Evolutionary conservation across 306 rosid genomes (phyloP), one percentile per base, ranked within the genome.

Genomic region (Sechiopsis laciniata): DNA sequence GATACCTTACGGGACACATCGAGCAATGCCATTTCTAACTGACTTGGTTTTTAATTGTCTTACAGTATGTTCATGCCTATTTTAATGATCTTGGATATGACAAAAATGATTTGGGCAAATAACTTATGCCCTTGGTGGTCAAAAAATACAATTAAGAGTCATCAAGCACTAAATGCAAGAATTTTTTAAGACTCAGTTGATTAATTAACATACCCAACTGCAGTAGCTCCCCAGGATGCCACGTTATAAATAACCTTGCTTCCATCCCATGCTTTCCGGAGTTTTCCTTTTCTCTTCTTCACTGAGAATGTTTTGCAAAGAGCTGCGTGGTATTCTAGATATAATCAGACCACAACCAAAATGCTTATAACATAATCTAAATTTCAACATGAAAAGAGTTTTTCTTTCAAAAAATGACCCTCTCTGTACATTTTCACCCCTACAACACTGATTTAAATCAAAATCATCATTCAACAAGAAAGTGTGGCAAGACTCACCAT

Each of bases 181-280:
- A 45, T 4, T 35, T 37, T 55, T 46, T 7, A 32, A 32, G 21
- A 35, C 32, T 26, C 48, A 74, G 50, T 22, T 42, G 16, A 55
- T 24, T 65, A 60, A 55, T 24, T 65, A 60, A 69, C 86, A 81
- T 84, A 93, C 98, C 98, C 98, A 15, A 93, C 83, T 24, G 96
- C 98, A 64, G 98, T 93, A 60, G 98, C 97, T 24, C 98, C 96
- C 98, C 98, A 90, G 17, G 98, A 94, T 45, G 98, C 98, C 69
- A 90, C 98, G 58, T 89, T 94, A 81, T 94, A 94, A 60, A 94
- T 80, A 79, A 90, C 96, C 85, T 87, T 87, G 89, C 97, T 94
- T 81, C 98, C 98, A 82, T 87, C 98, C 97, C 97, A 94, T 9
- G 95, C 97, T 85, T 87, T 94, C 57, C 82, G 90, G 83, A 94